phyloP scores from a whole-genome alignment of 352 stramenopile genomes.

The Phytophthora ramorum region DNA sequence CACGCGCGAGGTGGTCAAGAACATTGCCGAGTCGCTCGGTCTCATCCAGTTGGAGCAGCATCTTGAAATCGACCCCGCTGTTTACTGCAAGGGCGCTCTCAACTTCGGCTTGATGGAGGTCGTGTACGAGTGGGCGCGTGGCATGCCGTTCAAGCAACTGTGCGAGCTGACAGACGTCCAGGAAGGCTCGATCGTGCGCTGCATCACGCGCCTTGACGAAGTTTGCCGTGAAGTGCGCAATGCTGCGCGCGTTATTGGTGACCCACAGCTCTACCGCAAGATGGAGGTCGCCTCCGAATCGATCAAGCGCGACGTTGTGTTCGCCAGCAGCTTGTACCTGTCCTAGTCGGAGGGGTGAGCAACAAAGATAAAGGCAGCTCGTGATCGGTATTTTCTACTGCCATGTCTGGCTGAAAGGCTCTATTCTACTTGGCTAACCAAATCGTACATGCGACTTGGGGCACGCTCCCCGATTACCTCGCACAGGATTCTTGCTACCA shows the following conservation, averaged over 20 bases:
- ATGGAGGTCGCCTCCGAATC: conserved; percentile 97
- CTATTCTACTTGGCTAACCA: conserved; percentile 23
- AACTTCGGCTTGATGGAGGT: conserved; percentile 97
- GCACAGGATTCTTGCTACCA: not conserved
- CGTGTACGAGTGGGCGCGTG: conserved; percentile 98
- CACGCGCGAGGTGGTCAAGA: conserved; percentile 90
- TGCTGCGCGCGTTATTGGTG: conserved; percentile 94
- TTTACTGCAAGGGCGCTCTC: conserved; percentile 92
- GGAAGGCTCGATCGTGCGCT: conserved; percentile 98
- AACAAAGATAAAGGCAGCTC: not conserved
- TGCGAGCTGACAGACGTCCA: conserved; percentile 96
- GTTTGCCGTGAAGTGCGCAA: conserved; percentile 97
- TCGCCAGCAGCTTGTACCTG: conserved; percentile 96
- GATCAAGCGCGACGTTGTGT: conserved; percentile 99
- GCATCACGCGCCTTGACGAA: conserved; percentile 98
- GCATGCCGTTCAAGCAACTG: conserved; percentile 97
- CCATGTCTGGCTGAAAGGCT: not conserved
- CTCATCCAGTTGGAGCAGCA: conserved; percentile 87
- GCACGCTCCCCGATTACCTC: not conserved
- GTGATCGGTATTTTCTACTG: not conserved
- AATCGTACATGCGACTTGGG: conserved; percentile 53
- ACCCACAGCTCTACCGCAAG: conserved; percentile 96
- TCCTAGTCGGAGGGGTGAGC: conserved; percentile 35
- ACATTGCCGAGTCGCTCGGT: conserved; percentile 80
- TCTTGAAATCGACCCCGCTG: conserved; percentile 89